Conservation (phyloP, 163 green algal genomes). For the Volvox carteri region DNA sequence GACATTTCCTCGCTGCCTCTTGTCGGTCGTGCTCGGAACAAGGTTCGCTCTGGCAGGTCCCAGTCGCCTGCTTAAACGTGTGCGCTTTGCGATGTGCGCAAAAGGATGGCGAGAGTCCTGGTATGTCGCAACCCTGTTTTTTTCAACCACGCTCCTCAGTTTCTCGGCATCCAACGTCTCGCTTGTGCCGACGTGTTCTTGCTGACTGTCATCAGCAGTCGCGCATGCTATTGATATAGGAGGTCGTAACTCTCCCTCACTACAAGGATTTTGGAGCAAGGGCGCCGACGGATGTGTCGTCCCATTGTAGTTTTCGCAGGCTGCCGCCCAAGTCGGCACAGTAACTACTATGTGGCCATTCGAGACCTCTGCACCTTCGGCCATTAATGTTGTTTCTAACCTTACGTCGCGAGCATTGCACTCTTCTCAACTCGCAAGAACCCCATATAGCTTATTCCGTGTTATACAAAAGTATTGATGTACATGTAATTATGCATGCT, state of each 20-base stretch:
- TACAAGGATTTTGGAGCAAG: not conserved
- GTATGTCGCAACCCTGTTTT: slow-evolving; percentile 7
- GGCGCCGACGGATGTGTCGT: slow-evolving; percentile 6
- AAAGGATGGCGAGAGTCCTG: not conserved
- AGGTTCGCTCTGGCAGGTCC: not conserved
- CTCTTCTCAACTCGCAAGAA: not conserved
- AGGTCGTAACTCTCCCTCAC: not conserved
- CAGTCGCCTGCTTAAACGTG: not conserved
- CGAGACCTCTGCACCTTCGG: not conserved
- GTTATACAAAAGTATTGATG: too few species aligned
- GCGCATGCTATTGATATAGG: not conserved
- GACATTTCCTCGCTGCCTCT: not conserved
- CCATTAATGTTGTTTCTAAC: not conserved
- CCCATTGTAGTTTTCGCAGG: not conserved
- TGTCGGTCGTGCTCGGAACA: not conserved
- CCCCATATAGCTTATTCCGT: not conserved
- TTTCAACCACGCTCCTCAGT: slow-evolving; percentile 30
- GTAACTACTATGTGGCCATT: slow-evolving; percentile 18
- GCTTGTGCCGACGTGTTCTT: not conserved
- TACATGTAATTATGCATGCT: not conserved
- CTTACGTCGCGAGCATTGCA: not conserved
- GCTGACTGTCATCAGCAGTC: not conserved
- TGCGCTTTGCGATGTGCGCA: not conserved
- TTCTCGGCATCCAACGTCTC: slow-evolving; percentile 16
- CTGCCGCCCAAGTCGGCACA: not conserved